Evolutionary conservation across 148 eudicot genomes (phyloP).

Genomic region (Rhododendron ferrugineum): DNA sequence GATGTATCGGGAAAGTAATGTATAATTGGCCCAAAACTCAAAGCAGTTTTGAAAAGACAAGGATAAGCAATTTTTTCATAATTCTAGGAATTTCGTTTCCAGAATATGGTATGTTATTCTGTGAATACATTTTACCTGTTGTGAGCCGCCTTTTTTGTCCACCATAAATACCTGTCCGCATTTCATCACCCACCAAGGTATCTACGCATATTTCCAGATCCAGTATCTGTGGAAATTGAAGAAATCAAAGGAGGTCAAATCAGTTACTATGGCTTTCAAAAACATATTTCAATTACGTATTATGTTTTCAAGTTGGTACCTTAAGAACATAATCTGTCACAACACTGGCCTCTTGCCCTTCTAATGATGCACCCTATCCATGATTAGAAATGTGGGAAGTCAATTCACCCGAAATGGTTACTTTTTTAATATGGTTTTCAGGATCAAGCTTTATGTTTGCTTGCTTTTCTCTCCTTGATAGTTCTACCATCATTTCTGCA

Average conservation of each 20-base stretch:
- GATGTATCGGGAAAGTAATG: too few relatives aligned
- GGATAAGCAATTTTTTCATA: too few relatives aligned
- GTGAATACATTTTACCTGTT: conserved; percentile 38
- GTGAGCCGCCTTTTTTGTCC: conserved; percentile 85
- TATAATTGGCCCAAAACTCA: too few relatives aligned
- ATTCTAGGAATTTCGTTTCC: background rate
- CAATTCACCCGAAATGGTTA: background rate
- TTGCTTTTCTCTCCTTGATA: conserved; percentile 22
- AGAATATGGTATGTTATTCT: background rate
- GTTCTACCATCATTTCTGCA: background rate
- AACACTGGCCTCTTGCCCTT: conserved; percentile 46
- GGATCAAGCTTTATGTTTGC: conserved; percentile 59
- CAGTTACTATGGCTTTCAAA: background rate
- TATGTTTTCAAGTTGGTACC: conserved; percentile 26
- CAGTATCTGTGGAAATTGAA: conserved; percentile 43
- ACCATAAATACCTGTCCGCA: conserved; percentile 79
- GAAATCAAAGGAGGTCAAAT: background rate
- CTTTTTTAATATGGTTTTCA: conserved; percentile 12
- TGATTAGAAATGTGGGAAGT: too few relatives aligned
- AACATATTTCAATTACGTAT: too few relatives aligned
- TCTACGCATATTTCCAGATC: conserved; percentile 85
- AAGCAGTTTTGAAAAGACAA: too few relatives aligned
- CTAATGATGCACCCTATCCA: conserved; percentile 62
- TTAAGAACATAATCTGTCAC: conserved; percentile 76
- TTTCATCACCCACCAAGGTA: conserved; percentile 79